phyloP scores from a whole-genome alignment of 2,329 filamentous ascomycete species.

The Pyricularia pennisetigena region DNA sequence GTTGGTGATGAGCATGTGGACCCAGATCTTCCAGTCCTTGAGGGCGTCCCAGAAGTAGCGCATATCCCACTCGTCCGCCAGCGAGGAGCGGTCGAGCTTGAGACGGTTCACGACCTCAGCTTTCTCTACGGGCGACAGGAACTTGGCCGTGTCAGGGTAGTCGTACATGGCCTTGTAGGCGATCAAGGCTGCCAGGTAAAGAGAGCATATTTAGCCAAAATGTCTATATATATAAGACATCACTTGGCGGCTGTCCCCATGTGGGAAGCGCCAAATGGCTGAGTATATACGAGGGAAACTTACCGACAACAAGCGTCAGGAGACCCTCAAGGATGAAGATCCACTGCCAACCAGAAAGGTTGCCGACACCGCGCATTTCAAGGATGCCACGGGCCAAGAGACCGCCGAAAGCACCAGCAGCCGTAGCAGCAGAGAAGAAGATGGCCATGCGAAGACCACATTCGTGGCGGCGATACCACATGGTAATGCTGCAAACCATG shows the following conservation, averaged over 20 bases:
- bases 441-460: conserved; percentile 51
- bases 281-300: neutral
- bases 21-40: conserved; percentile 71
- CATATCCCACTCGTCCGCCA: conserved; percentile 68
- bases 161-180: conserved; percentile 69
- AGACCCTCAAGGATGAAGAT: conserved; percentile 64
- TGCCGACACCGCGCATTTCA: conserved; percentile 57
- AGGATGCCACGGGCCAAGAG: conserved; percentile 61
- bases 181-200: conserved; percentile 46
- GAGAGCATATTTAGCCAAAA: conserved; percentile 10
- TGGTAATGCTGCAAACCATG: conserved; percentile 26
- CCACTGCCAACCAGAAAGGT: conserved; percentile 52
- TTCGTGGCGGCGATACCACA: conserved; percentile 50
- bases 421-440: conserved; percentile 74
- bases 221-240: neutral
- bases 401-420: conserved; percentile 70
- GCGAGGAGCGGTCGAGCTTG: conserved; percentile 53
- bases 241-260: neutral
- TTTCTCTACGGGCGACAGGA: conserved; percentile 62
- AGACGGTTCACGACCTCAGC: conserved; percentile 62
- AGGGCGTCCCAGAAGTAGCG: conserved; percentile 63
- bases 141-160: conserved; percentile 69
- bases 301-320: conserved; percentile 38
- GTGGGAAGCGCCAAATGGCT: neutral
- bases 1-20: conserved; percentile 32